Base-by-base conservation (phyloP, 805 yeast species). In the Debaryomyces prosopidis region DNA sequence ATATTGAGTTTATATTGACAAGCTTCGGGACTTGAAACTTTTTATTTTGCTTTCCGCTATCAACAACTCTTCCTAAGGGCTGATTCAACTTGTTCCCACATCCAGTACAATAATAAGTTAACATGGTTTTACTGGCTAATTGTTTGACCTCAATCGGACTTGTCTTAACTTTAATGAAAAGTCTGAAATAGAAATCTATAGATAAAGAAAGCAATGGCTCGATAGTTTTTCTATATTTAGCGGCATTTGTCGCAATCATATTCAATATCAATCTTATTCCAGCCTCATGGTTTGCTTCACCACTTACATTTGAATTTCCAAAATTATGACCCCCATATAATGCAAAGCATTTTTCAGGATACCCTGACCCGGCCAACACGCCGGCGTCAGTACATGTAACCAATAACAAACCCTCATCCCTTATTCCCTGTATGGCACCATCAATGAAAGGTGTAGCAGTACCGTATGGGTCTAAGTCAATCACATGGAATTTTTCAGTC, bases 341-440 rank as follows among this genome's bases (percentile, higher is more conserved):
- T 0, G 97, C 90, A 71, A 84, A 94, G 67, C 98, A 92, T 66
- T 94, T 94, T 57, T 94, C 99, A 0, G 98, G 97, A 63, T 92
- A 92, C 11, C 96, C 95, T 51, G 85, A 85, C 15, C 99, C 99
- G 0, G 98, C 98, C 43, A 94, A 74, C 1, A 94, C 97, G 0
- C 96, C 96, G 12, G 95, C 77, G 68, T 94, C 99, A 0, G 99
- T 94, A 64, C 99, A 94, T 0, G 99, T 94, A 3, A 94, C 92
- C 41, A 94, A 70, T 52, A 94, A 66, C 36, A 94, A 58, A 1
- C 98, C 99, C 45, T 85, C 91, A 53, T 91, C 90, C 40, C 78
- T 79, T n/a, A 91, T 79, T 27, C 85, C 72, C 58, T 89, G 96
- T 27, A 94, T 73, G 0, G 98, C 97, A 27, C 94, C 82, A 63